Evolutionary conservation across 257 asterid species (phyloP), one percentile per base, ranked within the genome.

Genomic region (Hygrophila difformis): DNA sequence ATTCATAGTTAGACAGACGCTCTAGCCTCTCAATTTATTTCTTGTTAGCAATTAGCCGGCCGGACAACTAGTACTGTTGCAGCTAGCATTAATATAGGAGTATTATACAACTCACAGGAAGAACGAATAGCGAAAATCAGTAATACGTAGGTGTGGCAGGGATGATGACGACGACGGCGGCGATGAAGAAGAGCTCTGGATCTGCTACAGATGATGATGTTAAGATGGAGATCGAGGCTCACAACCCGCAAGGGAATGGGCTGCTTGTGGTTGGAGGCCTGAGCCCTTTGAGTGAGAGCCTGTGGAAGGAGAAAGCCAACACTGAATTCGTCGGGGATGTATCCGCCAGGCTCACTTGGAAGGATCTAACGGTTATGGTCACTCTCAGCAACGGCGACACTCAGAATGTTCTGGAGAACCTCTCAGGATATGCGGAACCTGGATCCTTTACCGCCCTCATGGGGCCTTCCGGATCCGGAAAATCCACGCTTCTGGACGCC

Each of bases 401-500:
- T 0, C 96, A 82, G 61, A 84, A 77, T 41, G 97, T 88, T 23
- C 41, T 88, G 17, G 96, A 88, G 51, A 70, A 65, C 8, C 82
- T 88, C 2, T 67, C 79, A 4, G 96, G 97, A 0, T 88, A 84
- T 16, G 95, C 97, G 1, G 97, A 88, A 56, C 94, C 97, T 6
- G 97, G 97, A 49, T 68, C 87, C 21, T 77, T 88, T 42, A 88
- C 97, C 0, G 97, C 97, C 0, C 83, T 88, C 39, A 88, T 88
- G 97, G 97, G 97, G 3, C 97, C 97, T 24, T 88, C 97, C 3
- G 97, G 97, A 41, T 88, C 97, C 39, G 97, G 97, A 0, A 88
- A 88, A 42, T 88, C 96, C 8, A 85, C 98, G 0, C 69, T 89
- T 38, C 96, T 89, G 39, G 94, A 89, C 40, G 96, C 98, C 4